Conservation (phyloP, 176 grass and related monocot genomes). For the Aegilops tauschii region DNA sequence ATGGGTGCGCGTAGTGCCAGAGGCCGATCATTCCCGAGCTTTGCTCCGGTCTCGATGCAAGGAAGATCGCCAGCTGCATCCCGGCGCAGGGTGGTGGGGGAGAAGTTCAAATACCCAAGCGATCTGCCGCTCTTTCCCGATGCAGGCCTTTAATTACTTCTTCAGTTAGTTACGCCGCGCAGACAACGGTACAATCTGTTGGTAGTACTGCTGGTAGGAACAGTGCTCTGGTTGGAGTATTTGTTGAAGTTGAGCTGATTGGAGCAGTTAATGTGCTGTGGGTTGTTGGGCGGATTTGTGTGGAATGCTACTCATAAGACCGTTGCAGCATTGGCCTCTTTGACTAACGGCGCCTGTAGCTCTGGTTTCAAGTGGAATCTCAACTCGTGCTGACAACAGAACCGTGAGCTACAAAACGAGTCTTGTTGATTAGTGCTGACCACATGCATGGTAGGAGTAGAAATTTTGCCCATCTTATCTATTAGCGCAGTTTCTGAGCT, state of each 20-base stretch:
- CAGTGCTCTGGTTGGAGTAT: too few species aligned
- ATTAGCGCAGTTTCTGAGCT: too few species aligned
- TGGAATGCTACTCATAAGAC: not conserved
- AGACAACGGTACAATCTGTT: not conserved
- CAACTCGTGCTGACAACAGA: too few species aligned
- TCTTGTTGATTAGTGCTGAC: too few species aligned
- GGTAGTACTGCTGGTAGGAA: not conserved
- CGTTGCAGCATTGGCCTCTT: not conserved
- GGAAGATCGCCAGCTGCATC: not conserved
- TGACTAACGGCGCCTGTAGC: too few species aligned
- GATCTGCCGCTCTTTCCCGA: not conserved
- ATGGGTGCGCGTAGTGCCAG: too few species aligned
- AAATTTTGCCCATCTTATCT: too few species aligned
- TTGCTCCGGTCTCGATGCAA: slow-evolving; percentile 9
- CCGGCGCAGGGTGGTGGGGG: not conserved
- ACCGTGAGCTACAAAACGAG: too few species aligned
- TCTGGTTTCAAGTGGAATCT: too few species aligned
- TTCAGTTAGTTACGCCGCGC: not conserved
- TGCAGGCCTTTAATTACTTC: not conserved
- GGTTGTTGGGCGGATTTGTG: not conserved
- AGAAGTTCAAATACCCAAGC: not conserved
- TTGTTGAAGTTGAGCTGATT: not conserved
- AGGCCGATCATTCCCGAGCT: too few species aligned
- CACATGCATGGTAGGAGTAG: too few species aligned
- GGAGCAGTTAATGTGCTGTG: not conserved